Evolutionary conservation across 495 filamentous ascomycete species (phyloP).

Genomic region (Penicillium ochrochloron): DNA sequence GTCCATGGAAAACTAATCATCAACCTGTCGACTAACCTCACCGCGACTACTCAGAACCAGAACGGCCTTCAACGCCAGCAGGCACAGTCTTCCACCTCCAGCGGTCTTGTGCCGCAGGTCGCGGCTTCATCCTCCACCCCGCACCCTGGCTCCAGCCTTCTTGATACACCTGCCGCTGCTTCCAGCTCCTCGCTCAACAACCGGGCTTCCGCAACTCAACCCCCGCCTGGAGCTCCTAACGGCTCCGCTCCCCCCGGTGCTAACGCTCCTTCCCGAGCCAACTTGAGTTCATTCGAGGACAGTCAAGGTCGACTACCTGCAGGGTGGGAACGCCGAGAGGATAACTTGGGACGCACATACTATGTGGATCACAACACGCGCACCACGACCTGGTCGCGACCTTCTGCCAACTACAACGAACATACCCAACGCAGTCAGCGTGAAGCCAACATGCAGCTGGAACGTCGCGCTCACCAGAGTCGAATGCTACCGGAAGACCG

Average conservation of each 20-base stretch:
- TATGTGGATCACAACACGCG: slow-evolving; percentile 99
- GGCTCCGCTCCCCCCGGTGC: slow-evolving; percentile 50
- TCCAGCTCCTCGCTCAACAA: slow-evolving; percentile 46
- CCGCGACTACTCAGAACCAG: slow-evolving; percentile 54
- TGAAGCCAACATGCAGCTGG: slow-evolving; percentile 86
- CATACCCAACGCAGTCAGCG: slow-evolving; percentile 76
- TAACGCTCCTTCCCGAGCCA: slow-evolving; percentile 49
- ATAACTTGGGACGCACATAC: slow-evolving; percentile 96
- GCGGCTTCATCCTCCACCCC: slow-evolving; percentile 37
- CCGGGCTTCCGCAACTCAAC: slow-evolving; percentile 44
- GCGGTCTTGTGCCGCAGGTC: slow-evolving; percentile 48
- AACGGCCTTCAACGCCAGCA: slow-evolving; percentile 46
- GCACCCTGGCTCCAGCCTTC: slow-evolving; percentile 36
- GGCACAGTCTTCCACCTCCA: slow-evolving; percentile 43
- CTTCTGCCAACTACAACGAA: slow-evolving; percentile 79
- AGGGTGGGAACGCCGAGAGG: slow-evolving; percentile 95
- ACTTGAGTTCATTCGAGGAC: slow-evolving; percentile 93
- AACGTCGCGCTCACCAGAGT: slow-evolving; percentile 91
- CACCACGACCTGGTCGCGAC: slow-evolving; percentile 93
- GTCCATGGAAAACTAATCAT: slow-evolving; percentile 98
- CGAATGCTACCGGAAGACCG: slow-evolving; percentile 95
- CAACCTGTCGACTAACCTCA: slow-evolving; percentile 89
- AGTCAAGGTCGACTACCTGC: slow-evolving; percentile 87
- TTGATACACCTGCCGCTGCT: slow-evolving; percentile 37
- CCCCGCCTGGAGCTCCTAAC: slow-evolving; percentile 37